Evolutionary conservation across 169 alveolate genomes (phyloP).

Genomic region (Plasmodium gonderi): DNA sequence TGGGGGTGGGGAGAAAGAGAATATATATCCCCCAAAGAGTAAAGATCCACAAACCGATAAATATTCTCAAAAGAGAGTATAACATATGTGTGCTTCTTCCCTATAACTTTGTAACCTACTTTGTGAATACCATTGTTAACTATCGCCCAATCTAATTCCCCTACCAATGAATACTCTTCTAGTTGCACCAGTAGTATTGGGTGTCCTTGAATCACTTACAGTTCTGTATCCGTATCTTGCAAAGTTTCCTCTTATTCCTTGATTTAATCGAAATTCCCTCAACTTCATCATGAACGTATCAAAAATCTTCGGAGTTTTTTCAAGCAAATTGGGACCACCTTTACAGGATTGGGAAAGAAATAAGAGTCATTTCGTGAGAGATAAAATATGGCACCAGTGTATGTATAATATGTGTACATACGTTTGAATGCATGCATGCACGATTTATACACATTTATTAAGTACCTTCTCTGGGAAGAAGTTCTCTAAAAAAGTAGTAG

Average conservation of each 20-base stretch:
- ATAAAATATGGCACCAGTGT: too few species aligned
- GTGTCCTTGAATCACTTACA: slow-evolving; percentile 33
- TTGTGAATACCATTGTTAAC: slow-evolving; percentile 13
- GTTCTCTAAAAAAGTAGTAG: slow-evolving; percentile 87
- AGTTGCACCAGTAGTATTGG: slow-evolving; percentile 47
- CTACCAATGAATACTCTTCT: slow-evolving; percentile 85
- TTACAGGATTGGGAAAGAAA: background rate
- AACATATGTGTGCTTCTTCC: too few species aligned
- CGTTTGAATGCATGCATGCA: background rate
- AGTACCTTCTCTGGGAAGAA: slow-evolving; percentile 85
- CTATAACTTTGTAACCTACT: too few species aligned
- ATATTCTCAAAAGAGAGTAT: too few species aligned
- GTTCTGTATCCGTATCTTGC: slow-evolving; percentile 43
- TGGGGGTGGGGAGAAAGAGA: too few species aligned
- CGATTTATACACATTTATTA: background rate
- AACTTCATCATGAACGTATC: slow-evolving; percentile 81
- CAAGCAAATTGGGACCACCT: slow-evolving; percentile 80
- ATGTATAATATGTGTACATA: too few species aligned
- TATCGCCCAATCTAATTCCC: slow-evolving; percentile 85
- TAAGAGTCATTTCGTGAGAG: background rate
- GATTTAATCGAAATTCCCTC: slow-evolving; percentile 57
- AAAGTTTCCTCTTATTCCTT: slow-evolving; percentile 34
- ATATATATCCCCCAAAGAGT: too few species aligned
- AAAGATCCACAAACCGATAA: too few species aligned
- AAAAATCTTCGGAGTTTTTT: slow-evolving; percentile 80